Base-by-base conservation (phyloP, 1,284 basidiomycete genomes). In the Agaricales sp. region DNA sequence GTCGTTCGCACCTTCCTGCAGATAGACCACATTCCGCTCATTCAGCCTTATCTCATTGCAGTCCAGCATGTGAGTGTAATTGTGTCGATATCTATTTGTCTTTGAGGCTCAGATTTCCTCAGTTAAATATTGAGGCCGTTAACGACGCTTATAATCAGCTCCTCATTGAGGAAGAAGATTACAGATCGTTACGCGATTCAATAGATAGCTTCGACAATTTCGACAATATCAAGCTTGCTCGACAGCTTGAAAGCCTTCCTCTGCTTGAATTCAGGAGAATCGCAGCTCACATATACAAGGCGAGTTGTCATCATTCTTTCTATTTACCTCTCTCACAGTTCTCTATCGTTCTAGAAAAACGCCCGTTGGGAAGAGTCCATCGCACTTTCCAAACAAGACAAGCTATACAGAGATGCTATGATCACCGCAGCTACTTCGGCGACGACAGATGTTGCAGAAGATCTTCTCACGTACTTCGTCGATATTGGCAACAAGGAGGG, bases 181-280 rank as follows among this genome's bases (percentile, higher is more conserved):
- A 92, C 71, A 92, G 95, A 66, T 97, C 94, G 1, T 77, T 99
- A 6, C 84, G 96, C 12, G 92, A 92, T 62, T 93, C 90, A 19
- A 92, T 99, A 54, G 94, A 98, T 67, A 92, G 91, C 63, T 94
- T 95, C 61, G 93, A 98, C 68, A 97, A 96, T 69, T 99, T 97
- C 73, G 92, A 99, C 68, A 91, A 91, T 54, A 82, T 94, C 55
- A 78, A 73, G 45, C 80, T 99, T 23, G 95, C 96, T 2, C 78
- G 80, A 58, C 79, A 89, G 45, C 68, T 99, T 51, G 91, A 97
- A 68, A 82, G 80, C 57, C 94, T 98, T 63, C 89, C 90, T 52
- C 75, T 99, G 41, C 76, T 99, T 35, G 96, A 99, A 65, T 99
- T 99, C 80, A 78, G 96, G 45, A 74, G 94, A 54, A 73, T 99